phyloP scores from a whole-genome alignment of 331 rosid species.

The Telfairia occidentalis region DNA sequence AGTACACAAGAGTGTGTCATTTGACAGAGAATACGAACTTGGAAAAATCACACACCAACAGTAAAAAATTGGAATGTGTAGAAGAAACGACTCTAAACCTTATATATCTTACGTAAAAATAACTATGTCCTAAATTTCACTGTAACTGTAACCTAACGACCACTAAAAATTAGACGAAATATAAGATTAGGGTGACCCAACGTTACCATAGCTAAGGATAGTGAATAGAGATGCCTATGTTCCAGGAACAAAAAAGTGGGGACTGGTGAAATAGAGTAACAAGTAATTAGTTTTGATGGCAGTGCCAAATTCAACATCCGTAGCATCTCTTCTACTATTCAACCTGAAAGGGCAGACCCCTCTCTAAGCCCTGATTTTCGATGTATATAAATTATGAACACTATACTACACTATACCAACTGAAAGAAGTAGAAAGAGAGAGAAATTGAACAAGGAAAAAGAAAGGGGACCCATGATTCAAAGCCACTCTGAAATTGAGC shows the following conservation, averaged over 20 bases:
- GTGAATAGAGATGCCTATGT: neutral
- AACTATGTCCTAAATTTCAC: too few relatives aligned
- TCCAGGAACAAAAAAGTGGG: neutral
- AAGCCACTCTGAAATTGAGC: constrained; percentile 12
- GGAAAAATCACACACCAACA: neutral
- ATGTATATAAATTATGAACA: neutral
- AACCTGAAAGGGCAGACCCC: neutral
- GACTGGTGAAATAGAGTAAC: neutral
- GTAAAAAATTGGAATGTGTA: too few relatives aligned
- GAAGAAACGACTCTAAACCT: neutral
- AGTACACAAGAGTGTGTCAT: neutral
- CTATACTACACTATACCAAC: neutral
- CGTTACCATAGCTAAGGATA: neutral
- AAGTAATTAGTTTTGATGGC: neutral
- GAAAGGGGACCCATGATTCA: constrained; percentile 14
- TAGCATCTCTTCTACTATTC: constrained; percentile 2
- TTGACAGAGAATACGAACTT: too few relatives aligned
- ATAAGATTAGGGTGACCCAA: too few relatives aligned
- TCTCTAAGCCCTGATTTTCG: neutral
- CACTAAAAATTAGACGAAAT: too few relatives aligned
- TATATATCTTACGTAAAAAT: neutral
- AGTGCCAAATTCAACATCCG: neutral
- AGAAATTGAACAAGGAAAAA: neutral
- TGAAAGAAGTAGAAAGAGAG: neutral
- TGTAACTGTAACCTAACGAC: too few relatives aligned